Evolutionary conservation across 306 rosid species (phyloP).

Genomic region (Lablab purpureus): DNA sequence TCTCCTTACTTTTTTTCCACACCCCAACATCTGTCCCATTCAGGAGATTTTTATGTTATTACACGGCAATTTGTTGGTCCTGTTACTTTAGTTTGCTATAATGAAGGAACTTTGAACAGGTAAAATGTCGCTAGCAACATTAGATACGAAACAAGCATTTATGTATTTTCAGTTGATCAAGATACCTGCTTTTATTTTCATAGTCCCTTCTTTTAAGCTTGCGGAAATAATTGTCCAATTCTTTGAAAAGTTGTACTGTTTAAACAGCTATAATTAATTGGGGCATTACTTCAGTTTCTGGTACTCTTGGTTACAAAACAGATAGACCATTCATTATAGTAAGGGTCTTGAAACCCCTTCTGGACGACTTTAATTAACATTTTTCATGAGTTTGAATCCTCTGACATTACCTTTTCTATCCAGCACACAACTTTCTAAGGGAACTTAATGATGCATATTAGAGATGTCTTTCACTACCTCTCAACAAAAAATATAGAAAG

Average conservation of each 20-base stretch:
- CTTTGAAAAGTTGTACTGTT: background rate
- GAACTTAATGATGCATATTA: too few species aligned
- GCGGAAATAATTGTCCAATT: background rate
- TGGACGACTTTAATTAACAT: too few species aligned
- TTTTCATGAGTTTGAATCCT: too few species aligned
- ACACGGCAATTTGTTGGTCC: constrained; percentile 15
- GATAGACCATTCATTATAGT: background rate
- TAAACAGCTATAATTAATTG: background rate
- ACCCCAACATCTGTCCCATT: background rate
- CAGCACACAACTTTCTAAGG: too few species aligned
- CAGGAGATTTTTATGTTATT: background rate
- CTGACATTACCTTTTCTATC: too few species aligned
- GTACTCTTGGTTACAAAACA: background rate
- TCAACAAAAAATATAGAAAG: too few species aligned
- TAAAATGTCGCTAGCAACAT: constrained; percentile 39
- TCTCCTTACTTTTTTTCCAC: background rate
- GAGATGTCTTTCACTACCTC: too few species aligned
- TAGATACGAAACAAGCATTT: constrained; percentile 8
- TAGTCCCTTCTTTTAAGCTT: background rate
- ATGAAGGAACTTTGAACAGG: constrained; percentile 11
- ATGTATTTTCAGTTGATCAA: constrained; percentile 29
- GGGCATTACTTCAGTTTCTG: background rate
- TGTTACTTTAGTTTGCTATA: constrained; percentile 16
- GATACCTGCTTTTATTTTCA: constrained; percentile 3
- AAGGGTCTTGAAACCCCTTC: too few species aligned